Percentiles rank a stretch among this genome's conserved stretches.
phyloP scores from a whole-genome alignment of 495 filamentous ascomycete genomes.

The Penicillium maclennaniae region DNA sequence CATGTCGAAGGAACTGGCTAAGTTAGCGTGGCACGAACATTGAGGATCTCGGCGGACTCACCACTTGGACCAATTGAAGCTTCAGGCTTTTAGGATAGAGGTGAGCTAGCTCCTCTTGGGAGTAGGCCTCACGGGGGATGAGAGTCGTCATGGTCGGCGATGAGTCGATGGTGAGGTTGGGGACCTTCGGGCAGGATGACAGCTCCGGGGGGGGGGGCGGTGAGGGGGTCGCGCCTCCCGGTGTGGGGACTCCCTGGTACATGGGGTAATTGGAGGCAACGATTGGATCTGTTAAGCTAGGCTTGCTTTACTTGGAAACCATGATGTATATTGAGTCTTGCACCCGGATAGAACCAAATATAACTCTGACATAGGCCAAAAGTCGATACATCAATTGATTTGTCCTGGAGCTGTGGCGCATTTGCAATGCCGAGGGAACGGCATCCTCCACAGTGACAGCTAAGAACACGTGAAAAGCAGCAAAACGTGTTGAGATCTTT shows the following conservation, averaged over 20 bases:
- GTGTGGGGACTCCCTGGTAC: neutral
- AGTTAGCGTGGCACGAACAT: constrained; percentile 11
- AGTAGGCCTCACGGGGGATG: constrained; percentile 70
- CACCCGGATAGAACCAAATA: no score
- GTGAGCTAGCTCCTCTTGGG: constrained; percentile 68
- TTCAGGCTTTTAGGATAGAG: constrained; percentile 79
- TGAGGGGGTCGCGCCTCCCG: constrained; percentile 6
- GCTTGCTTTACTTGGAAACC: no score
- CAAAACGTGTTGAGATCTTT: neutral
- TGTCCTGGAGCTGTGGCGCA: neutral
- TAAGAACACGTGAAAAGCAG: no score
- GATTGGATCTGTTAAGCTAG: neutral
- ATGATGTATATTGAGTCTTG: no score
- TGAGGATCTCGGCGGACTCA: constrained; percentile 31
- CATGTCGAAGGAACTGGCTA: constrained; percentile 73
- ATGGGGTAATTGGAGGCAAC: neutral
- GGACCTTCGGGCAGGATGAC: constrained; percentile 6
- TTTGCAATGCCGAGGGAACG: neutral
- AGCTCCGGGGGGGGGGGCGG: constrained; percentile 12
- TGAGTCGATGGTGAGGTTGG: constrained; percentile 11
- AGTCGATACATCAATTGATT: no score
- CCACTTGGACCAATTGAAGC: constrained; percentile 85
- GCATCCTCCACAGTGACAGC: neutral
- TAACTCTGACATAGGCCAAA: no score
- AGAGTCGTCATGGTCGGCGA: constrained; percentile 67